These are phyloP conservation scores for Ophiosphaerella herpotricha DNA, from an alignment of 2,329 filamentous ascomycete species.

Conservation along the genomic window DNA sequence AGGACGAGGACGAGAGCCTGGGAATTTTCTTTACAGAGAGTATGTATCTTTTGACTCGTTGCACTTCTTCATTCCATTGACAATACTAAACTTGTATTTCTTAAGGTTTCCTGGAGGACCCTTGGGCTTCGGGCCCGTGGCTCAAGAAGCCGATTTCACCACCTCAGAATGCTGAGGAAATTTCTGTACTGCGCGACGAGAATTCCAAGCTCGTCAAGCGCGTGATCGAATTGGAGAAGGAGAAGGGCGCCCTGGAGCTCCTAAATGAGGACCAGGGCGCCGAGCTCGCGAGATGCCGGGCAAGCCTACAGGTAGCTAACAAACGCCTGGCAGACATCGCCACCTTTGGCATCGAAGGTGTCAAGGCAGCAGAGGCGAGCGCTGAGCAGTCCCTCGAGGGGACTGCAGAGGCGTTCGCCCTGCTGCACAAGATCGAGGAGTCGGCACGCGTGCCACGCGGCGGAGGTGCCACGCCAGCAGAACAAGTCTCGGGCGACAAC, in stretches of 20 bases:
- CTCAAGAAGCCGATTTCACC: neutral
- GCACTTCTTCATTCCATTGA: neutral
- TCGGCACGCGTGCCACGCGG: conserved; percentile 3
- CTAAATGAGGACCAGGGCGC: conserved; percentile 6
- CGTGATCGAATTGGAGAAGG: conserved; percentile 5
- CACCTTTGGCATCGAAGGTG: conserved; percentile 12
- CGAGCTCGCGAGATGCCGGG: neutral
- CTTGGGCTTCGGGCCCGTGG: neutral
- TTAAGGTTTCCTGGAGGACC: too few relatives aligned
- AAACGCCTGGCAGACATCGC: conserved; percentile 19
- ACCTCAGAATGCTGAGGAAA: conserved; percentile 1
- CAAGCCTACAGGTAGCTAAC: conserved; percentile 17
- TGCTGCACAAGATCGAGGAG: conserved; percentile 28
- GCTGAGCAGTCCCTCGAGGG: conserved; percentile 15
- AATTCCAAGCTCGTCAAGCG: conserved; percentile 12
- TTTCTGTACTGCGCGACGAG: conserved; percentile 8
- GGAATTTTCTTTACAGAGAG: conserved; percentile 27
- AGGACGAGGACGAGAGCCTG: conserved; percentile 12
- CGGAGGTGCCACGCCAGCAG: neutral
- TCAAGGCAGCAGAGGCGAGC: conserved; percentile 8
- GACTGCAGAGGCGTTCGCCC: conserved; percentile 24
- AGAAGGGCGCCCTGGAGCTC: neutral
- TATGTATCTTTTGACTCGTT: conserved; percentile 15
- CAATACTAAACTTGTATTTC: too few relatives aligned
- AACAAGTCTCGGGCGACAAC: neutral